Evolutionary conservation across 2,329 filamentous ascomycete species (phyloP).

Genomic region (Fusarium sp.): DNA sequence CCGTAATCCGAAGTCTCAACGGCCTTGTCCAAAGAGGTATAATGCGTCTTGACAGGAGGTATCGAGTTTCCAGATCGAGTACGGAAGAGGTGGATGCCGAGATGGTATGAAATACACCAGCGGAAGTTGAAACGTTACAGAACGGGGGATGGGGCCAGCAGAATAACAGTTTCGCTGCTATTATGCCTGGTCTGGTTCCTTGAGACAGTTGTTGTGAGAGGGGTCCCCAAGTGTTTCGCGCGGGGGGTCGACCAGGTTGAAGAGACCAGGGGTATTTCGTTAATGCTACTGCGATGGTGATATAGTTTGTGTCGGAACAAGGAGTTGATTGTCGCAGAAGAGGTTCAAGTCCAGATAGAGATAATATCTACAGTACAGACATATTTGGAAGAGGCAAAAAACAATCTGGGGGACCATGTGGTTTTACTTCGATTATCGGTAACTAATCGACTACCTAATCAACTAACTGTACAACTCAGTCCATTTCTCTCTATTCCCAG

Average conservation of each 20-base stretch:
- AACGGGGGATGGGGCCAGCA: background rate
- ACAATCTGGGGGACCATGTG: slow-evolving; percentile 24
- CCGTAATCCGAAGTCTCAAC: slow-evolving; percentile 35
- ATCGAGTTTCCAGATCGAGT: slow-evolving; percentile 25
- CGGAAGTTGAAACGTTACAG: slow-evolving; percentile 47
- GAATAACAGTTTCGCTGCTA: slow-evolving; percentile 8
- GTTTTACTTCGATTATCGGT: slow-evolving; percentile 24
- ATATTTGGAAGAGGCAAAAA: slow-evolving; percentile 6
- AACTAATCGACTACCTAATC: background rate
- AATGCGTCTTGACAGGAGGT: slow-evolving; percentile 26
- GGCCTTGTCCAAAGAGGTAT: slow-evolving; percentile 20
- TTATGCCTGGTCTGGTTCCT: slow-evolving; percentile 21
- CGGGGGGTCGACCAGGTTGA: slow-evolving; percentile 32
- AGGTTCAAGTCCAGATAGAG: slow-evolving; percentile 2
- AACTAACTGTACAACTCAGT: background rate
- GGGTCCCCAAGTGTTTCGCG: slow-evolving; percentile 39
- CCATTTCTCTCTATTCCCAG: background rate
- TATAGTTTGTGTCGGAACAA: slow-evolving; percentile 20
- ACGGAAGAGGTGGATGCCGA: slow-evolving; percentile 40
- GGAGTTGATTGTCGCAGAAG: slow-evolving; percentile 35
- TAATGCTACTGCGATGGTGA: slow-evolving; percentile 22
- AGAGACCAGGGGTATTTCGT: slow-evolving; percentile 16
- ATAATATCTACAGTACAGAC: slow-evolving; percentile 1
- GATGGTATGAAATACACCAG: slow-evolving; percentile 27
- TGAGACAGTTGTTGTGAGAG: slow-evolving; percentile 48